A percentile compares a stretch with the other conserved stretches of the same genome.
These are phyloP conservation scores for Paecilomyces fulvus DNA, from an alignment of 2,329 filamentous ascomycete species.

Conservation along the genomic window DNA sequence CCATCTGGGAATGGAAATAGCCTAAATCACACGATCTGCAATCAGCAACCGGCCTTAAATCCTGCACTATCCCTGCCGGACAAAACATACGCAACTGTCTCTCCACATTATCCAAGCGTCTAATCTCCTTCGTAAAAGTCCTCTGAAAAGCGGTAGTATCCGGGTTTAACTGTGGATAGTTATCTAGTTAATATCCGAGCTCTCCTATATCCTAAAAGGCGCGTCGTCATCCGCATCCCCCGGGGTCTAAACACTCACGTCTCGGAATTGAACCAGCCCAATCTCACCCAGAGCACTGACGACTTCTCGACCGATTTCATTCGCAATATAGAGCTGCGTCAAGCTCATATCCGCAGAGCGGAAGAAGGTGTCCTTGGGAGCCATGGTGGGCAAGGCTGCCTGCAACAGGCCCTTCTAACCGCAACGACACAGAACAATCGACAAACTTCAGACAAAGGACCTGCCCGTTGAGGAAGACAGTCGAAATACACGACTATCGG, in stretches of 20 bases:
- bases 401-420: not conserved
- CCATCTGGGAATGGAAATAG: conserved; percentile 94
- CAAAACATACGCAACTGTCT: conserved; percentile 75
- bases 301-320: conserved; percentile 96
- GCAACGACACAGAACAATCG: not conserved
- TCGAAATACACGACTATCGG: not conserved
- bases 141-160: conserved; percentile 91
- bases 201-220: not conserved
- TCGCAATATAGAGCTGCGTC: conserved; percentile 98
- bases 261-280: conserved; percentile 91
- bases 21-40: conserved; percentile 41
- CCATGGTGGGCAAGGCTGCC: conserved; percentile 40
- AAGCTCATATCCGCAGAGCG: conserved; percentile 99
- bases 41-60: conserved; percentile 5
- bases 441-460: not conserved
- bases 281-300: conserved; percentile 94
- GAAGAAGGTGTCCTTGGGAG: conserved; percentile 85
- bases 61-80: not conserved
- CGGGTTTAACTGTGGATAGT: conserved; percentile 65
- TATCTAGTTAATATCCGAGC: conserved; percentile 1
- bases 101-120: conserved; percentile 95
- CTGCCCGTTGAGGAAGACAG: not conserved
- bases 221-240: not conserved
- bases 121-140: conserved; percentile 95
- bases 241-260: conserved; percentile 53